Conservation (phyloP, 2,329 filamentous ascomycete genomes). For the Penicillium digitatum region DNA sequence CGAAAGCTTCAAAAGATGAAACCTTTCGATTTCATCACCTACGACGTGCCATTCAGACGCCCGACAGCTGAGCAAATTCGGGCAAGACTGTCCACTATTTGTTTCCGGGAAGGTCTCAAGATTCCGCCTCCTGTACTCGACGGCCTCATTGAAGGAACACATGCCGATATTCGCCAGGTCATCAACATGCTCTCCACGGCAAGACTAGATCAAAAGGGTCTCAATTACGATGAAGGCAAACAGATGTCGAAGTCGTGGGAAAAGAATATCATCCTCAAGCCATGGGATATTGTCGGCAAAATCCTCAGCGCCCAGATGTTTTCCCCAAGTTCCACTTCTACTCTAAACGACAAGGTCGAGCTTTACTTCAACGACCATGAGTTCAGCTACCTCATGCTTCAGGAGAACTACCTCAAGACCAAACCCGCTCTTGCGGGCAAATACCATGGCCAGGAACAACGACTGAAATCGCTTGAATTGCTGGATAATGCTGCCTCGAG, state of each 20-base stretch:
- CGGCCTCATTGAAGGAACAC: constrained; percentile 89
- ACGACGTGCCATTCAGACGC: constrained; percentile 79
- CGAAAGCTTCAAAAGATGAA: constrained; percentile 94
- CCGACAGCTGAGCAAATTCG: constrained; percentile 89
- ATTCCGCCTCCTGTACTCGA: constrained; percentile 80
- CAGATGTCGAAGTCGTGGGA: constrained; percentile 97
- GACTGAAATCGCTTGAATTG: constrained; percentile 79
- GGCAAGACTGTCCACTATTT: constrained; percentile 90
- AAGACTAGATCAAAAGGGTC: constrained; percentile 75
- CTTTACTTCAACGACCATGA: constrained; percentile 99
- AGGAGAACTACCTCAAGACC: constrained; percentile 92
- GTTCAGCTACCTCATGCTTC: constrained; percentile 94
- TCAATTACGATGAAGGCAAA: constrained; percentile 83
- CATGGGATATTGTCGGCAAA: constrained; percentile 96
- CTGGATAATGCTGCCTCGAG: constrained; percentile 85
- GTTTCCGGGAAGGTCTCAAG: constrained; percentile 84
- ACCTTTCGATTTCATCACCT: constrained; percentile 83
- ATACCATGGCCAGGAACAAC: constrained; percentile 64
- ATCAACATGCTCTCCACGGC: constrained; percentile 98
- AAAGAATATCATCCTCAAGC: constrained; percentile 93
- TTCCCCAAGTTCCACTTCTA: constrained; percentile 73
- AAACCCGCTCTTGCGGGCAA: constrained; percentile 64
- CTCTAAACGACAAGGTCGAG: constrained; percentile 95
- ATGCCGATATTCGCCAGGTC: constrained; percentile 93
- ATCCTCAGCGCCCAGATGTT: constrained; percentile 87